Evolutionary conservation across 768 basidiomycete genomes (phyloP), one percentile per base, ranked within the genome.

Genomic region (Termitomyces bulborhizus): DNA sequence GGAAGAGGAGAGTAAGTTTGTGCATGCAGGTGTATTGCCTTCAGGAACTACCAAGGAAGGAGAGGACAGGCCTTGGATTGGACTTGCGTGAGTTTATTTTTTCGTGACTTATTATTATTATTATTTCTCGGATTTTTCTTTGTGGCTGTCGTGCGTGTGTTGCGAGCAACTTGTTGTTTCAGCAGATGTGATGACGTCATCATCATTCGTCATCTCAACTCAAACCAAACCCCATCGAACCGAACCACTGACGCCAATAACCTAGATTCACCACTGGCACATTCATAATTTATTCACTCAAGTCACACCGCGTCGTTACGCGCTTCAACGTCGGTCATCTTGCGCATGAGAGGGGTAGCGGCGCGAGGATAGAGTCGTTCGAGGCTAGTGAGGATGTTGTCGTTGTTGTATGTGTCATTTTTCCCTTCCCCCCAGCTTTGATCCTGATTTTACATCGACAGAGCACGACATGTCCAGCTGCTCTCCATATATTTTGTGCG

Each of bases 401-500:
- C 62, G 73, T 82, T 57, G 69, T 89, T 55, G 88, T 87, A 66
- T 53, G 84, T 76, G 84, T 76, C 2, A 8, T 21, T 24, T 18
- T 59, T 40, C 3, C 41, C 18, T 24, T 27, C 54, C 4, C 11
- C 34, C 46, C 40, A 21, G 60, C 16, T 56, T 32, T 32, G 8
- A 32, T 9, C 8, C 13, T 34, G 42, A 29, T 21, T 21, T 21
- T 21, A 21, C 32, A n/a, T 45, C 47, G 11, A 16, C 63, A 88
- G 87, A 80, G 77, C 65, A 82, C 83, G n/a, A 74, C 74, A 46
- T 71, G 73, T 34, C 85, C 83, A 39, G 69, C 78, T 9, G 69
- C 74, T 24, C 70, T 89, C 48, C 78, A 80, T 65, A 68, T 89
- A 59, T 70, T 84, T 57, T 84, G 83, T 5, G 67, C 84, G 21